Evolutionary conservation across 768 basidiomycete species (phyloP).

Genomic region (Collybia mongolica): DNA sequence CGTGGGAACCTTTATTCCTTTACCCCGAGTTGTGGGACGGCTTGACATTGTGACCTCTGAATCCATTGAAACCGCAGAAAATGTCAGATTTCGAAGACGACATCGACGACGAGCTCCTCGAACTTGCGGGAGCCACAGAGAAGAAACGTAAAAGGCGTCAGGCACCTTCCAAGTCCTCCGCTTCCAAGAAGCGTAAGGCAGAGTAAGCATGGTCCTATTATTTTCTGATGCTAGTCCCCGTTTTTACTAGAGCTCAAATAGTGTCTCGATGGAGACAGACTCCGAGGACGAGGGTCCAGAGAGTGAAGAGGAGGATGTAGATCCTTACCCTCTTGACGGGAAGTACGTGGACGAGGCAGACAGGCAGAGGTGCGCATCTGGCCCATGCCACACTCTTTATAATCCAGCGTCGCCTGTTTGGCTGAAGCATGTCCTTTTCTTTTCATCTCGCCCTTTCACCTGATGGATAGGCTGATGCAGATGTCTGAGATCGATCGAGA

Average conservation of each 20-base stretch:
- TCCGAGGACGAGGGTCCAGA: conserved; percentile 60
- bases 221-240: conserved; percentile 10
- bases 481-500: conserved; percentile 92
- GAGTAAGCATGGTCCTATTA: conserved; percentile 49
- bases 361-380: conserved; percentile 65
- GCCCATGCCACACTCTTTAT: conserved; percentile 17
- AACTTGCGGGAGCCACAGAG: conserved; percentile 70
- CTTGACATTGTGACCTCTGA: not conserved
- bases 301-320: conserved; percentile 60
- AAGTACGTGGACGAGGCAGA: conserved; percentile 87
- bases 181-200: conserved; percentile 67
- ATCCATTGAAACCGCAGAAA: not conserved
- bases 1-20: not conserved
- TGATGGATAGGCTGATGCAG: conserved; percentile 58
- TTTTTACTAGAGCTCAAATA: conserved; percentile 20
- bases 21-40: too few species aligned
- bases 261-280: conserved; percentile 37
- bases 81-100: conserved; percentile 52
- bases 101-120: conserved; percentile 75
- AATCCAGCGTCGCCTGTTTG: conserved; percentile 22
- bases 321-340: conserved; percentile 89
- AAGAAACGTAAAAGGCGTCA: conserved; percentile 64
- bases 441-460: conserved; percentile 14
- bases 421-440: conserved; percentile 19
- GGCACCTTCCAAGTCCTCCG: conserved; percentile 36